Percentiles rank a stretch among this genome's conserved stretches.
phyloP scores from a whole-genome alignment of 1,284 basidiomycete genomes.

The Thecaphora thlaspeos region DNA sequence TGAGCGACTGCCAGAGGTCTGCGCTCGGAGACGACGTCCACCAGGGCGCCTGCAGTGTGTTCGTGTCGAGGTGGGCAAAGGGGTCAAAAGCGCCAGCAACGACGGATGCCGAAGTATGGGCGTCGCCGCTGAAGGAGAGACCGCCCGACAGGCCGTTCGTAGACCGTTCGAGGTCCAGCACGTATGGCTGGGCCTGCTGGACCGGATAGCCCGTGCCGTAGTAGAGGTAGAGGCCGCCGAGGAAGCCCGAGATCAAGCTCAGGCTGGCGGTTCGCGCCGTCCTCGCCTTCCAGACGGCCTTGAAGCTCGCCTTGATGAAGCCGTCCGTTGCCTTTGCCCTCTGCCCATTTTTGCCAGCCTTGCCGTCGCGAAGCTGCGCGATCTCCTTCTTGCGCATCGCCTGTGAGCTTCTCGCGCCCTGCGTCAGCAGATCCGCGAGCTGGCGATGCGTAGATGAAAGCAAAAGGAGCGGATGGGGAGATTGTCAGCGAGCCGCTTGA shows the following conservation, averaged over 20 bases:
- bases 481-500: too few relatives aligned
- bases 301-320: slow-evolving; percentile 5
- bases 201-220: slow-evolving; percentile 45
- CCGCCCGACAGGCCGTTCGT: slow-evolving; percentile 3
- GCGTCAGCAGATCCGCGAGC: slow-evolving; percentile 43
- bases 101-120: too few relatives aligned
- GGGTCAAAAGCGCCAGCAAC: slow-evolving; percentile 32
- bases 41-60: slow-evolving; percentile 28
- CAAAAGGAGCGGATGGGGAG: not conserved
- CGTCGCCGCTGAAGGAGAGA: too few relatives aligned
- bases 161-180: slow-evolving; percentile 21
- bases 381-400: slow-evolving; percentile 9
- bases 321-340: slow-evolving; percentile 7
- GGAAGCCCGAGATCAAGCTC: slow-evolving; percentile 59
- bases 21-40: slow-evolving; percentile 54
- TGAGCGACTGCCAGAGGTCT: slow-evolving; percentile 74
- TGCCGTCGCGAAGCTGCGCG: too few relatives aligned
- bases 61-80: slow-evolving; percentile 29
- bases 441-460: not conserved
- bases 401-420: slow-evolving; percentile 21
- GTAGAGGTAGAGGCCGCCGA: slow-evolving; percentile 50
- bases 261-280: slow-evolving; percentile 78
- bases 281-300: slow-evolving; percentile 62
- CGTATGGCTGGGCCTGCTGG: slow-evolving; percentile 20
- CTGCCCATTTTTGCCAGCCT: slow-evolving; percentile 2